Percentiles rank a stretch among this genome's conserved stretches.
Conservation (phyloP, 2,329 filamentous ascomycete genomes). For the Xylariaceae sp. region DNA sequence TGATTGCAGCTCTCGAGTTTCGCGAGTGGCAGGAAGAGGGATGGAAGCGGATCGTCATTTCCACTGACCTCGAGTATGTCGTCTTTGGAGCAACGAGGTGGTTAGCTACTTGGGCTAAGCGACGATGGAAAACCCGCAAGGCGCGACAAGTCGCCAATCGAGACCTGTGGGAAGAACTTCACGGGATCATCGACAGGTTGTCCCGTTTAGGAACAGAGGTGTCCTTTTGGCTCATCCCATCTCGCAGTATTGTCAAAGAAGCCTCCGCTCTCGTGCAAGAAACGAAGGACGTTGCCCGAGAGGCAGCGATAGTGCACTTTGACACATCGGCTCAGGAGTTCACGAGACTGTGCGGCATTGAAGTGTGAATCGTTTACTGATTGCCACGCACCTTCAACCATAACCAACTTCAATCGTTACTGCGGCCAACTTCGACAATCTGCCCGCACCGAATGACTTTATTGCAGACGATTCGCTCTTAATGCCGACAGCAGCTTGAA, state of each 20-base stretch:
- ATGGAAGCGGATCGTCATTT: slow-evolving; percentile 51
- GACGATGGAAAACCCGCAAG: slow-evolving; percentile 45
- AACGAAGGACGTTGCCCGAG: slow-evolving; percentile 32
- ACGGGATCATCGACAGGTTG: slow-evolving; percentile 35
- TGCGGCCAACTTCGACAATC: background rate
- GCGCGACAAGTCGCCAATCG: slow-evolving; percentile 44
- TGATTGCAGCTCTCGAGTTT: slow-evolving; percentile 52
- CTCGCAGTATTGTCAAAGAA: slow-evolving; percentile 19
- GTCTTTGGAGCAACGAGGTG: slow-evolving; percentile 49
- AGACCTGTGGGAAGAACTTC: slow-evolving; percentile 53
- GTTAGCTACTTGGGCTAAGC: slow-evolving; percentile 48
- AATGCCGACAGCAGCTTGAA: too few relatives aligned
- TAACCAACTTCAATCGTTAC: background rate
- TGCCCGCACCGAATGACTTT: background rate
- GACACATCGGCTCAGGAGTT: slow-evolving; percentile 32
- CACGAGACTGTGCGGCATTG: slow-evolving; percentile 37
- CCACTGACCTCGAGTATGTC: slow-evolving; percentile 56
- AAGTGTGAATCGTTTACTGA: slow-evolving; percentile 19
- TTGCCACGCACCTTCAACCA: background rate
- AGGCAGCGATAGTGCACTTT: slow-evolving; percentile 26
- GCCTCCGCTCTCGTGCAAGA: slow-evolving; percentile 31
- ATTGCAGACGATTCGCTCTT: slow-evolving; percentile 1
- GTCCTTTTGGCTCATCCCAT: slow-evolving; percentile 39
- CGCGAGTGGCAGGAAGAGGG: slow-evolving; percentile 50
- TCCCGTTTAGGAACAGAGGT: slow-evolving; percentile 34